phyloP scores from a whole-genome alignment of 495 filamentous ascomycete species.

The Schizothecium vesticola region DNA sequence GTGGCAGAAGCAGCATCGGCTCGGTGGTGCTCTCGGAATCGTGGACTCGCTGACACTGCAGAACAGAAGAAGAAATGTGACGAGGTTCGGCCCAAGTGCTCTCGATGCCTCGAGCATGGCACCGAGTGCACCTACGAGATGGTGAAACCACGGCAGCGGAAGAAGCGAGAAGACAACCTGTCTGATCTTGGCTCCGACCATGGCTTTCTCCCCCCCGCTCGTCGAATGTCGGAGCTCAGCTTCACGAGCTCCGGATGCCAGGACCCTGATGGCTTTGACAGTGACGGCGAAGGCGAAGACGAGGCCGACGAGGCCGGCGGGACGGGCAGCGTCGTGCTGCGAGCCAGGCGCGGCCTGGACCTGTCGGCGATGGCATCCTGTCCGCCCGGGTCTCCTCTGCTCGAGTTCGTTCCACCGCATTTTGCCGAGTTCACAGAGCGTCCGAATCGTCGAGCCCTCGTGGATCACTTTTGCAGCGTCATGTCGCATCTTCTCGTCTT shows the following conservation, averaged over 20 bases:
- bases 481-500: slow-evolving; percentile 59
- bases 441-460: slow-evolving; percentile 49
- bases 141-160: slow-evolving; percentile 52
- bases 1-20: neutral
- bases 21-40: neutral
- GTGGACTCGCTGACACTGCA: neutral
- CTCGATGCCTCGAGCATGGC: slow-evolving; percentile 51
- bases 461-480: slow-evolving; percentile 61
- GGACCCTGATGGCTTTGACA: neutral
- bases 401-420: slow-evolving; percentile 47
- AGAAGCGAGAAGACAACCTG: slow-evolving; percentile 33
- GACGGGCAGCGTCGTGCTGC: slow-evolving; percentile 2
- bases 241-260: slow-evolving; percentile 12
- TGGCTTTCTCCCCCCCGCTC: slow-evolving; percentile 3
- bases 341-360: slow-evolving; percentile 28
- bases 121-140: slow-evolving; percentile 52
- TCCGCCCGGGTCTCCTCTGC: slow-evolving; percentile 39
- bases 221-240: slow-evolving; percentile 20
- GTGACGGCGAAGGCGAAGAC: neutral
- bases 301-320: neutral
- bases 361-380: slow-evolving; percentile 45
- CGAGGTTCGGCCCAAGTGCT: slow-evolving; percentile 53
- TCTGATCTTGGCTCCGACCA: slow-evolving; percentile 1
- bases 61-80: slow-evolving; percentile 62
- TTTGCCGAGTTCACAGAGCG: slow-evolving; percentile 53